Evolutionary conservation across 1,284 basidiomycete genomes (phyloP), one percentile per base, ranked within the genome.

Genomic region (Tilletia walkeri): DNA sequence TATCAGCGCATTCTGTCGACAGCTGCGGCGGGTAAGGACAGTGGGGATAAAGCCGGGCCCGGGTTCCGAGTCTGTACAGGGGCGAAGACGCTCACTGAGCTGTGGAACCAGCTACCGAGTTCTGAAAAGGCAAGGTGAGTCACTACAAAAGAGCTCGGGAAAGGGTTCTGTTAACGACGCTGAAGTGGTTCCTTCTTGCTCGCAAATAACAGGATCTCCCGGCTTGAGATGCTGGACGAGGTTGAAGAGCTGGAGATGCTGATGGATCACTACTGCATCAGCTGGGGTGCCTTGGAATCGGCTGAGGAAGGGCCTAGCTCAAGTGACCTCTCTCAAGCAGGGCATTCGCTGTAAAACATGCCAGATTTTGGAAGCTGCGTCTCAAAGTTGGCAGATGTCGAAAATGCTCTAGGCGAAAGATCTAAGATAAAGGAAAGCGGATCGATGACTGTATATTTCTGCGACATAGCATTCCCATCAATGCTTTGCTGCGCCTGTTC

Each of bases 241-340:
- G 74, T 83, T 3, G 82, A 83, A 67, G 82, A 83, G 72, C 74
- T 83, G 10, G 80, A 83, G 53, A 78, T 83, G 75, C 74, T 83
- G 9, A 76, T 83, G n/a, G 69, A 68, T 16, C 81, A 82, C 69
- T 83, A 83, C 50, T 77, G 77, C 56, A 74, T 81, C 67, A 39
- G 59, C 59, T 63, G 59, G 59, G 59, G 59, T 39, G 18, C 34
- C 0, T 39, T 63, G 59, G 34, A 36, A n/a, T 38, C 41, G 6
- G 41, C 1, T 45, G 9, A 45, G 41, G 41, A 45, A 3, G 36
- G 12, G 1, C 1, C 14, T 16, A 36, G 30, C 7, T 63, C 36
- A 12, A 63, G 24, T 30, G 24, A 30, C 24, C 24, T 39, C 54
- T 20, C 54, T 24, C 14, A n/a, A 56, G 59, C 34, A 36, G 59